Evolutionary conservation across 1,139 yeast genomes (phyloP), one percentile per base, ranked within the genome.

Genomic region (Scheffersomyces titani): DNA sequence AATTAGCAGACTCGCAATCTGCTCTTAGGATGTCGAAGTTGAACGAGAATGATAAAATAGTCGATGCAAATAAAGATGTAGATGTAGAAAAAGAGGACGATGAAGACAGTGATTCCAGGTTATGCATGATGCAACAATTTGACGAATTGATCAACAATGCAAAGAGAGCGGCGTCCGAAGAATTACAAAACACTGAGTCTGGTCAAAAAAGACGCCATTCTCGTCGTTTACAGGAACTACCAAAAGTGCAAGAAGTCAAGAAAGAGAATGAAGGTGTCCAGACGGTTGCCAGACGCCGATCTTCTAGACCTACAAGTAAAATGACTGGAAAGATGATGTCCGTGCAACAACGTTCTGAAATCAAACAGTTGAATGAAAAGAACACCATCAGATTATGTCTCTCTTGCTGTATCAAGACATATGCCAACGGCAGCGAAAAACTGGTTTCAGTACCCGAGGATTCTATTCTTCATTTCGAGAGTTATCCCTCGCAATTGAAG

Each of bases 331-430:
- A 61, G 51, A 63, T 63, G 66, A 52, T 61, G n/a, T 54, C 58
- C 22, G 65, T 63, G 9, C 64, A 61, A 44, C 55, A 56, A 47
- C 55, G 53, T 57, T 58, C 69, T 4, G 61, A 55, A 22, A 60
- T 67, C 61, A 62, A 60, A 47, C 61, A 63, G 51, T 63, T 72
- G 52, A 73, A 74, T 57, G 63, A 62, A 36, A 65, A 68, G 52
- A 68, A 66, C n/a, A 57, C 50, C n/a, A 58, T 68, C 49, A 57
- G 57, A 53, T 52, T 68, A 51, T 68, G 72, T 44, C 58, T 69
- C 30, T 68, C 66, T 40, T 69, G 72, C 61, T 64, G 63, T 44
- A 45, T 61, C 61, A 59, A 62, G 47, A 47, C 57, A 50, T 49
- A 59, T 53, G 57, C 53, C 53, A 55, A 55, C 58, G 52, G 53